phyloP scores from a whole-genome alignment of 208 protist species.

The Leishmania gerbilli region DNA sequence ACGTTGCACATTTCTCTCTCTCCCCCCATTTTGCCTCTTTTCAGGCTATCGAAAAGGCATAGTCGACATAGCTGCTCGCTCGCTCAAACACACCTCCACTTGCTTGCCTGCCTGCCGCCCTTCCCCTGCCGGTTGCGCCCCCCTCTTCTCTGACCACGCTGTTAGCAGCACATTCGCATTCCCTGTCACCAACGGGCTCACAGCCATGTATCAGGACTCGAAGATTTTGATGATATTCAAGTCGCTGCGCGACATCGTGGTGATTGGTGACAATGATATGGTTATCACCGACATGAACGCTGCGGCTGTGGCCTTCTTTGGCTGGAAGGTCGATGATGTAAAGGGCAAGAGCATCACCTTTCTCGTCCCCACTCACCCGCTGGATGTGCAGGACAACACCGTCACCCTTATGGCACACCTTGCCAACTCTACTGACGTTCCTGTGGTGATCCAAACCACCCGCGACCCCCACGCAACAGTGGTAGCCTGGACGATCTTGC shows the following conservation, averaged over 20 bases:
- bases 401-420: constrained; percentile 76
- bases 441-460: constrained; percentile 86
- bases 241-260: constrained; percentile 88
- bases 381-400: constrained; percentile 82
- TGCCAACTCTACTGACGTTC: constrained; percentile 57
- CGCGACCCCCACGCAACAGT: constrained; percentile 88
- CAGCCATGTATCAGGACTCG: constrained; percentile 66
- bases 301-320: constrained; percentile 77
- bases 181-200: background rate
- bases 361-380: constrained; percentile 81
- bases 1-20: background rate
- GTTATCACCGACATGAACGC: constrained; percentile 89
- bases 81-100: background rate
- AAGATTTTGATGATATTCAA: constrained; percentile 90
- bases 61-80: background rate
- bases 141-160: background rate
- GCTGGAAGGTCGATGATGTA: constrained; percentile 70
- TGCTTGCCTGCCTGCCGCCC: background rate
- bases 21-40: background rate
- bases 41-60: too few species aligned
- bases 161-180: background rate
- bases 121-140: background rate
- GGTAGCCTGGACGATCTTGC: constrained; percentile 87
- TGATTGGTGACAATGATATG: constrained; percentile 90
- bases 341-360: constrained; percentile 90